These are phyloP conservation scores for Skeletonema grethae DNA, from an alignment of 108 stramenopile genomes.

Conservation along the genomic window DNA sequence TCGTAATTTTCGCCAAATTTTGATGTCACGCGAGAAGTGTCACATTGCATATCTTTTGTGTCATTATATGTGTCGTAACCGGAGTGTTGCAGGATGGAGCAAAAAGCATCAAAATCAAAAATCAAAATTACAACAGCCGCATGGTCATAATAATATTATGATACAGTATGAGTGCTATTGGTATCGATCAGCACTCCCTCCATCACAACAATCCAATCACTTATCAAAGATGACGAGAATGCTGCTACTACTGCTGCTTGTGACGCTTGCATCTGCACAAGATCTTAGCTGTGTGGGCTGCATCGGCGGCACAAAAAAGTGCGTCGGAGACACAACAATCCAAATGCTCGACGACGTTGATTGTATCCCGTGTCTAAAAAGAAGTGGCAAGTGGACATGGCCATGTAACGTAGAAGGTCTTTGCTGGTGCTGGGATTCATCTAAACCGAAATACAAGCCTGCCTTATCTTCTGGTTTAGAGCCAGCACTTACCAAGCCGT, in stretches of 20 bases:
- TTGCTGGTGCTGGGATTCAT: slow-evolving; percentile 50
- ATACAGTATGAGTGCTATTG: too few relatives aligned
- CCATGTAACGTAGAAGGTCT: slow-evolving; percentile 30
- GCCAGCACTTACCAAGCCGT: slow-evolving; percentile 29
- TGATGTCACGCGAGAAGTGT: too few relatives aligned
- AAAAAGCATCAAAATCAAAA: too few relatives aligned
- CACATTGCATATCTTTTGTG: too few relatives aligned
- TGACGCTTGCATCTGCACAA: slow-evolving; percentile 2
- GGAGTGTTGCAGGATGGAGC: too few relatives aligned
- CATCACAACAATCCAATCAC: too few relatives aligned
- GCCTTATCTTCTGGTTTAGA: slow-evolving; percentile 24
- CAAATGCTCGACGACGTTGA: slow-evolving; percentile 36
- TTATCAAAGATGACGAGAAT: not conserved
- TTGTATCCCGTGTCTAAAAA: slow-evolving; percentile 34
- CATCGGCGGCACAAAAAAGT: slow-evolving; percentile 30
- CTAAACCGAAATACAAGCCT: slow-evolving; percentile 41
- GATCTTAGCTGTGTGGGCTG: slow-evolving; percentile 35
- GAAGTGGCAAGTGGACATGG: slow-evolving; percentile 42
- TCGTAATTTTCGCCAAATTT: too few relatives aligned
- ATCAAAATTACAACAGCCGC: too few relatives aligned
- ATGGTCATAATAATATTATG: too few relatives aligned
- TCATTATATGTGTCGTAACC: too few relatives aligned
- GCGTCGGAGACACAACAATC: slow-evolving; percentile 35
- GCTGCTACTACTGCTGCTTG: not conserved
- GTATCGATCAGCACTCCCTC: too few relatives aligned